Conservation (phyloP, 2,329 filamentous ascomycete species). For the Podosphaera aphanis region DNA sequence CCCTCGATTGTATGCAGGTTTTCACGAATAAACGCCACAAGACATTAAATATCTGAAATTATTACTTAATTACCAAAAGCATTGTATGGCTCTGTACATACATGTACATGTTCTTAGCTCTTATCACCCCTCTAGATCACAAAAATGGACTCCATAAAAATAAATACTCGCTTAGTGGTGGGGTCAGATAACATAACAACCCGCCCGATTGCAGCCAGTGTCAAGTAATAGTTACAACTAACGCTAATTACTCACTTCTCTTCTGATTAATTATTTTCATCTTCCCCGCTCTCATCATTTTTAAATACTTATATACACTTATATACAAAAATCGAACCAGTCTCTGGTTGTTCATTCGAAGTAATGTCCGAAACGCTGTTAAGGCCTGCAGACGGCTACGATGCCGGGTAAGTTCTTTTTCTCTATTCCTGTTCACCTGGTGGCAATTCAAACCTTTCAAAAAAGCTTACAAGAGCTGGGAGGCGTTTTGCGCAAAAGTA, state of each 20-base stretch:
- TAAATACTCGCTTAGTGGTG: not conserved
- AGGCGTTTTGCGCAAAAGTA: not conserved
- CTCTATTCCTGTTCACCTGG: not conserved
- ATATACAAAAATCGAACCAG: not conserved
- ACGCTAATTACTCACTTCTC: not conserved
- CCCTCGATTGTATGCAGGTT: too few relatives aligned
- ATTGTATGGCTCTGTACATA: too few relatives aligned
- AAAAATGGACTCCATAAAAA: not conserved
- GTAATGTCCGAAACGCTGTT: not conserved
- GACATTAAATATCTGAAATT: too few relatives aligned
- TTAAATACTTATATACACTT: not conserved
- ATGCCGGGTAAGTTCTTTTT: conserved; percentile 25
- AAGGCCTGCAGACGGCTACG: conserved; percentile 20
- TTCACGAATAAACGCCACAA: too few relatives aligned
- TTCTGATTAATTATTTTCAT: not conserved
- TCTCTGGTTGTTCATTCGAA: not conserved
- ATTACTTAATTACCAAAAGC: too few relatives aligned
- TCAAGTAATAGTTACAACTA: not conserved
- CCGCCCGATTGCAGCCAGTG: not conserved
- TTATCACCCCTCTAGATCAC: not conserved
- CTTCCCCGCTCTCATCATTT: not conserved
- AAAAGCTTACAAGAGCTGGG: not conserved
- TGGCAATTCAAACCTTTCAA: not conserved
- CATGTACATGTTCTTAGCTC: too few relatives aligned
- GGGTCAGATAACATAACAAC: not conserved